phyloP scores from a whole-genome alignment of 2,329 filamentous ascomycete genomes.

The Aspergillus eucalypticola region DNA sequence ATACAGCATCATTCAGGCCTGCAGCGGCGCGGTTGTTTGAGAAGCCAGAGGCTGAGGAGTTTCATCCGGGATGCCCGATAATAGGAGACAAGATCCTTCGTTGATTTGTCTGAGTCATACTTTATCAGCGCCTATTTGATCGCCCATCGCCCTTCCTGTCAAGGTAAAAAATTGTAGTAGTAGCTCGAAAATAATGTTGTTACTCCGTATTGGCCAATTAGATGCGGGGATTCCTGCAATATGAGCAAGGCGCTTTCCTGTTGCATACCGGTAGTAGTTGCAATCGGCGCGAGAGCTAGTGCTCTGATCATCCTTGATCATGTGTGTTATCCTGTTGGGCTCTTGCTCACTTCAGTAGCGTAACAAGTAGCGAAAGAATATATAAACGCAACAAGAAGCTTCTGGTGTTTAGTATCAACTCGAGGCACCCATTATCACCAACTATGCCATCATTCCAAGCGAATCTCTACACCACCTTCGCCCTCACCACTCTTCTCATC shows the following conservation, averaged over 20 bases:
- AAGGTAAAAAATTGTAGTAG: too few species aligned
- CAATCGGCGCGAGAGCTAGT: too few species aligned
- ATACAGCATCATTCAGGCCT: background rate
- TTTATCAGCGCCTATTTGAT: background rate
- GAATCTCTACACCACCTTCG: background rate
- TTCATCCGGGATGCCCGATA: background rate
- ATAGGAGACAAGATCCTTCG: background rate
- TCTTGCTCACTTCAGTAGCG: background rate
- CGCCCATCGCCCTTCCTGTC: too few species aligned
- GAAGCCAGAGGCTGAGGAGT: constrained; percentile 4
- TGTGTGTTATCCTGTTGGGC: too few species aligned
- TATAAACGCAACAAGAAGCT: background rate
- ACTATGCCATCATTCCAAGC: background rate
- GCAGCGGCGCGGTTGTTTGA: background rate
- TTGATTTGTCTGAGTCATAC: background rate
- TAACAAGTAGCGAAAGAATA: background rate
- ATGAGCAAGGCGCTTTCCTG: too few species aligned
- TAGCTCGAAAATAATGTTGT: background rate
- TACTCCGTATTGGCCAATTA: background rate
- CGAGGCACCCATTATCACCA: background rate
- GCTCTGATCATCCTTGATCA: too few species aligned
- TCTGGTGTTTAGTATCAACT: background rate
- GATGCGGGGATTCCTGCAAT: too few species aligned
- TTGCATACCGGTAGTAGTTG: too few species aligned
- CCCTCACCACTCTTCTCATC: background rate